These are phyloP conservation scores for Lactifluus hygrophoroides DNA, from an alignment of 768 basidiomycete species.

Conservation along the genomic window DNA sequence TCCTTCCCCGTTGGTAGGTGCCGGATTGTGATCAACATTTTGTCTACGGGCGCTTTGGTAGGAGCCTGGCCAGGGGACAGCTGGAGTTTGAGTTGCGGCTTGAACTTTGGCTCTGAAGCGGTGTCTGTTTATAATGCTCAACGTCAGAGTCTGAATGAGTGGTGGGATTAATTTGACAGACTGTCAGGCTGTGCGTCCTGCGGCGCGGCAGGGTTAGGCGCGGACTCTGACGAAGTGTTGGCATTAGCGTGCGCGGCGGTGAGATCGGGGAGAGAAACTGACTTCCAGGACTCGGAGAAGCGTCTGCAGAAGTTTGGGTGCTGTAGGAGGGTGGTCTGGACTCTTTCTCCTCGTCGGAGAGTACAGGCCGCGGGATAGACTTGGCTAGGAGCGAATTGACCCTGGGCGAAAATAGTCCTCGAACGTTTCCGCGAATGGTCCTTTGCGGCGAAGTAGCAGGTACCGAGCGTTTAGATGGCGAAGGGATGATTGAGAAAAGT, in stretches of 20 bases:
- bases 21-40: constrained; percentile 15
- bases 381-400: not conserved
- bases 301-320: not conserved
- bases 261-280: not conserved
- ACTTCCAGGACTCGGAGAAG: not conserved
- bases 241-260: not conserved
- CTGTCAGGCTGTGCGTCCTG: not conserved
- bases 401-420: not conserved
- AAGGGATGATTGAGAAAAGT: constrained; percentile 9
- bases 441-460: not conserved
- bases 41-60: not conserved
- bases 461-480: not conserved
- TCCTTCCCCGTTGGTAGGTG: constrained; percentile 12
- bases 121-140: not conserved
- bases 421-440: not conserved
- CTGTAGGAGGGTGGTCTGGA: not conserved
- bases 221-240: not conserved
- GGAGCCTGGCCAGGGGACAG: not conserved
- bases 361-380: not conserved
- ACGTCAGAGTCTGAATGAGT: not conserved
- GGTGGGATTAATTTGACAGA: not conserved
- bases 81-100: not conserved
- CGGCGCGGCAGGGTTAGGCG: not conserved
- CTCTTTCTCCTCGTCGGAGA: constrained; percentile 4
- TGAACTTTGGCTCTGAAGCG: not conserved